These are phyloP conservation scores for Tuber borchii DNA, from an alignment of 495 filamentous ascomycete genomes.

Conservation along the genomic window DNA sequence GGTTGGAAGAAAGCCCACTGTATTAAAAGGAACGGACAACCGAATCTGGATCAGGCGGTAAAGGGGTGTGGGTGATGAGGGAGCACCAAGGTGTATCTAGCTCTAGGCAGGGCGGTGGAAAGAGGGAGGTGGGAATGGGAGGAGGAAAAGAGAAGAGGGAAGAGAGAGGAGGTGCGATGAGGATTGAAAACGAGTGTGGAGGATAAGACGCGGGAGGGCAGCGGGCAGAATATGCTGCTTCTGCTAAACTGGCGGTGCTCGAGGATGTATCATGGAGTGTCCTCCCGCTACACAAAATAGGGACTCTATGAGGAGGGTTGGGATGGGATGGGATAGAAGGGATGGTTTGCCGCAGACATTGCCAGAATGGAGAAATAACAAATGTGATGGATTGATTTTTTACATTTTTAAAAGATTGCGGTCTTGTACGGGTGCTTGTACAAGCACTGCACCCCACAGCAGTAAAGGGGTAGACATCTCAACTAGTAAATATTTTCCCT, in stretches of 20 bases:
- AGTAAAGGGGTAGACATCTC: not conserved
- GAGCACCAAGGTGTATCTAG: constrained; percentile 3
- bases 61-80: constrained; percentile 14
- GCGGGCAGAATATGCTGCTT: not conserved
- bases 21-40: constrained; percentile 32
- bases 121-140: constrained; percentile 20
- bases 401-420: not conserved
- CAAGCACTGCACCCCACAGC: not conserved
- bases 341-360: not conserved
- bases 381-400: constrained; percentile 1
- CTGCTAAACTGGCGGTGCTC: not conserved
- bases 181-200: not conserved
- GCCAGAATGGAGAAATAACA: not conserved
- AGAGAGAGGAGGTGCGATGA: not conserved
- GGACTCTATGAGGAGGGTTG: not conserved
- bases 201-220: not conserved
- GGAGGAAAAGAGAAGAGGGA: not conserved
- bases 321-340: not conserved
- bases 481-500: not conserved
- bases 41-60: constrained; percentile 24
- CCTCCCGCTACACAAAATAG: not conserved
- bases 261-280: not conserved
- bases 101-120: constrained; percentile 3
- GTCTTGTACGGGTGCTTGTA: not conserved
- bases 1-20: constrained; percentile 9